phyloP scores from a whole-genome alignment of 2,329 filamentous ascomycete genomes.

The Aspergillus fructus region DNA sequence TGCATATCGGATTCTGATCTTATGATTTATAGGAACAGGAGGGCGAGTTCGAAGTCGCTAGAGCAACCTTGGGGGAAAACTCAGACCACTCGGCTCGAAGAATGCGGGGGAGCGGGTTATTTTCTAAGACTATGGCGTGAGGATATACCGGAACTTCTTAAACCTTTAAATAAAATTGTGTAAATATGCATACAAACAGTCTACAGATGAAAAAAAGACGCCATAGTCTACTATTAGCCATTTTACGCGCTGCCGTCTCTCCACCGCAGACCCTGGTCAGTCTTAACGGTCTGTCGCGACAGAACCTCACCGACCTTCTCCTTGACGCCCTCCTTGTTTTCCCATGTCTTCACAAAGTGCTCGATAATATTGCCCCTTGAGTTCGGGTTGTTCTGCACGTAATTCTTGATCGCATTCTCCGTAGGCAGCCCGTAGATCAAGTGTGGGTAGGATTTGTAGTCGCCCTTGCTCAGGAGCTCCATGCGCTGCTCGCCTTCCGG shows the following conservation, averaged over 20 bases:
- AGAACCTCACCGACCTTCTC: conserved; percentile 70
- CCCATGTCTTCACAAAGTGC: conserved; percentile 60
- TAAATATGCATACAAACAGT: conserved; percentile 9
- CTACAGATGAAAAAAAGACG: not conserved
- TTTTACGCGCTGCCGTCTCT: not conserved
- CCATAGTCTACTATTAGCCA: not conserved
- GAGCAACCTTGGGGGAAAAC: not conserved
- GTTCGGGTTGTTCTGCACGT: conserved; percentile 45
- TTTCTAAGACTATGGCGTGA: not conserved
- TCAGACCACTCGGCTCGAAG: not conserved
- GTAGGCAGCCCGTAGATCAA: conserved; percentile 67
- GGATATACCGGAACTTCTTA: not conserved
- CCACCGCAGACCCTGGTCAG: conserved; percentile 42
- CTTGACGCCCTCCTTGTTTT: conserved; percentile 67
- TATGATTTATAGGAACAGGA: not conserved
- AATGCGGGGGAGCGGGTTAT: not conserved
- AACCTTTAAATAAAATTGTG: not conserved
- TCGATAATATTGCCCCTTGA: conserved; percentile 60
- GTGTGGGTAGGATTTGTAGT: conserved; percentile 75
- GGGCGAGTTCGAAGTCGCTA: not conserved
- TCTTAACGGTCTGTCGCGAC: conserved; percentile 57
- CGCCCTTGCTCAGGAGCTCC: conserved; percentile 57
- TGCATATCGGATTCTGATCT: not conserved
- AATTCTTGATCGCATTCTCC: conserved; percentile 56
- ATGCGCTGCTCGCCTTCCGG: conserved; percentile 51